Evolutionary conservation across 1,284 basidiomycete genomes (phyloP), one percentile per base, ranked within the genome.

Genomic region (Trichosporon sp.): DNA sequence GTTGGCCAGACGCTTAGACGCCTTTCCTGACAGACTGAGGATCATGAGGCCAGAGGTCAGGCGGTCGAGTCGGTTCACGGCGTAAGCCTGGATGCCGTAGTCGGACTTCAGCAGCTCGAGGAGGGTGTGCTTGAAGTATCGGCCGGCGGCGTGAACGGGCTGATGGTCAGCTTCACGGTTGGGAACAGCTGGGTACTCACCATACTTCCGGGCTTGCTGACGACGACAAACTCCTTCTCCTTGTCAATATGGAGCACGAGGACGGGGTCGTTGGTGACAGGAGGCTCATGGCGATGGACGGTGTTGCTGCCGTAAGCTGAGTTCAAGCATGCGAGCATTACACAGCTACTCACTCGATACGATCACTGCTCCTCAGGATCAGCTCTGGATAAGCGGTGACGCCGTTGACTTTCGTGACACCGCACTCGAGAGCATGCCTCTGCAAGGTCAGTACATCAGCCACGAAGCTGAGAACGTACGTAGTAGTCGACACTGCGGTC

Each of bases 11-110:
- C 83, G 78, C 21, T 87, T 84, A 0, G 94, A 92, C 27, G 90
- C 85, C 56, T 86, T 81, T 1, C 87, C 82, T 13, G 88, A 89
- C 13, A 94, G 83, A 0, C 93, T 92, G 61, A 97, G 84, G 69
- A 99, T 91, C 94, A 99, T 95, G 62, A 98, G 84, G 4, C 96
- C 96, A 0, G 92, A 95, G 0, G 96, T 99, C 19, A 99, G 83
- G 58, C 96, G 85, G 80, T 99, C 96, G 56, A 99, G 83, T 57
- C 96, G 86, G 77, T 99, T 99, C 40, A 94, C 89, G 65, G 95
- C 94, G 78, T 92, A 93, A 31, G 89, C 87, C 73, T 90, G 90
- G 65, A 90, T 89, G 1, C 89, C 90, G 72, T 93, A 89, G 64
- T 98, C 95, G 56, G 87, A 81, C 71, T 89, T 87, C 40, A 99